phyloP scores from a whole-genome alignment of 179 eudicot genomes.

The Spinacia oleracea region DNA sequence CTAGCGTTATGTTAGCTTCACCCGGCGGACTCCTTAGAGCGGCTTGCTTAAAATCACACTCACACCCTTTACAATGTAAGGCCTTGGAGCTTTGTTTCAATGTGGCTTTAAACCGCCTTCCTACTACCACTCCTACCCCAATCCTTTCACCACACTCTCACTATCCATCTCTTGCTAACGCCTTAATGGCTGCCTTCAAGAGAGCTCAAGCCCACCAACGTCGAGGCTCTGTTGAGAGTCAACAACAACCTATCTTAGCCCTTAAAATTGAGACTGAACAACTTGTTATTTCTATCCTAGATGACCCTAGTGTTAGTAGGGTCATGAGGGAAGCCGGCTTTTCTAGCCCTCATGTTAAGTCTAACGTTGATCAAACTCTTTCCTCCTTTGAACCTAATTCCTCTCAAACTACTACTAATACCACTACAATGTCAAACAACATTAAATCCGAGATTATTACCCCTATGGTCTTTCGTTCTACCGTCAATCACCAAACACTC shows the following conservation, averaged over 20 bases:
- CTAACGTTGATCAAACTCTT: conserved; percentile 44
- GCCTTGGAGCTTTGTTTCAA: conserved; percentile 67
- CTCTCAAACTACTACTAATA: conserved; percentile 29
- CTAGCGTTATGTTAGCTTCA: conserved; percentile 47
- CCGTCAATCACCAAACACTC: neutral
- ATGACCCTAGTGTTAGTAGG: conserved; percentile 61
- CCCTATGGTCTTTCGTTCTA: conserved; percentile 12
- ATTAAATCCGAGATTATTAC: conserved; percentile 19
- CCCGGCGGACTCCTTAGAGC: conserved; percentile 47
- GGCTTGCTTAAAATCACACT: conserved; percentile 51
- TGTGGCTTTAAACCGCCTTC: conserved; percentile 60
- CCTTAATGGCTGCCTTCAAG: conserved; percentile 57
- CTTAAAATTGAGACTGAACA: conserved; percentile 41
- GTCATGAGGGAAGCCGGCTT: conserved; percentile 66
- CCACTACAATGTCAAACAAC: neutral
- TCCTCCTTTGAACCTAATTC: conserved; percentile 38
- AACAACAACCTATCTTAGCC: conserved; percentile 59
- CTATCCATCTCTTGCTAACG: conserved; percentile 52
- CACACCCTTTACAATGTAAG: conserved; percentile 55
- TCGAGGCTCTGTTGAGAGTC: conserved; percentile 53
- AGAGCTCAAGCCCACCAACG: conserved; percentile 64
- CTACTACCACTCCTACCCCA: conserved; percentile 41
- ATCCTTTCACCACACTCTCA: conserved; percentile 36
- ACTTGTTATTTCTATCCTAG: conserved; percentile 31
- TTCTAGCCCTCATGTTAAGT: conserved; percentile 48